These are phyloP conservation scores for Cryptosporidium meleagridis DNA, from an alignment of 169 alveolate genomes.

Conservation along the genomic window DNA sequence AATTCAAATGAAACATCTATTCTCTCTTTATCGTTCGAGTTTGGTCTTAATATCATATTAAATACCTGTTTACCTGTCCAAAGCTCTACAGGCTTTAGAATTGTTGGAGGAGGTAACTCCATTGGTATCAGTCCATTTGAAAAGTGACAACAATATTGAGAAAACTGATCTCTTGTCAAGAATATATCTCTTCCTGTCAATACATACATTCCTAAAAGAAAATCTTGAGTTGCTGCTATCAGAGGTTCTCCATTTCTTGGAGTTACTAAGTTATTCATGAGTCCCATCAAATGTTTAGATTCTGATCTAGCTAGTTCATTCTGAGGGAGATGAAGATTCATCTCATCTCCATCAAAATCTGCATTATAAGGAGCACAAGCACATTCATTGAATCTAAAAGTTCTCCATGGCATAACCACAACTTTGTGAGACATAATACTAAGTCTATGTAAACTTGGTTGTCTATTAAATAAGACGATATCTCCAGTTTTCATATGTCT, in stretches of 20 bases:
- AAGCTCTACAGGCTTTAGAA: constrained; percentile 93
- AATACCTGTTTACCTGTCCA: constrained; percentile 99
- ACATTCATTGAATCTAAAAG: constrained; percentile 97
- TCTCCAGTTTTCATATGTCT: constrained; percentile 98
- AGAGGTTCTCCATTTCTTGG: constrained; percentile 98
- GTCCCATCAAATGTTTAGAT: constrained; percentile 91
- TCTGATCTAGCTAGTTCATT: constrained; percentile 97
- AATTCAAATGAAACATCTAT: constrained; percentile 88
- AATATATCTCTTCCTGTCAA: constrained; percentile 95
- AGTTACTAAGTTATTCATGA: constrained; percentile 92
- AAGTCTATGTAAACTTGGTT: constrained; percentile 98
- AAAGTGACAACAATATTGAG: constrained; percentile 91
- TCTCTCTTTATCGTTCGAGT: constrained; percentile 81
- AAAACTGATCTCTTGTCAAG: constrained; percentile 91
- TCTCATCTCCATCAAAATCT: constrained; percentile 99
- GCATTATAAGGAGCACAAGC: constrained; percentile 99
- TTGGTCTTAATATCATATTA: constrained; percentile 93
- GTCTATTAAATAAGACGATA: constrained; percentile 96
- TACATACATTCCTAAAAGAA: constrained; percentile 86
- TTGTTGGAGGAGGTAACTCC: constrained; percentile 94
- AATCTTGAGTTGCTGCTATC: constrained; percentile 95
- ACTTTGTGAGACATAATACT: constrained; percentile 98
- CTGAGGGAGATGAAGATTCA: constrained; percentile 99
- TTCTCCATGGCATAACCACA: constrained; percentile 94
- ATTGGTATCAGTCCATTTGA: constrained; percentile 89